Evolutionary conservation across 2,329 filamentous ascomycete genomes (phyloP), one percentile per base, ranked within the genome.

Genomic region (Botrytis elliptica): DNA sequence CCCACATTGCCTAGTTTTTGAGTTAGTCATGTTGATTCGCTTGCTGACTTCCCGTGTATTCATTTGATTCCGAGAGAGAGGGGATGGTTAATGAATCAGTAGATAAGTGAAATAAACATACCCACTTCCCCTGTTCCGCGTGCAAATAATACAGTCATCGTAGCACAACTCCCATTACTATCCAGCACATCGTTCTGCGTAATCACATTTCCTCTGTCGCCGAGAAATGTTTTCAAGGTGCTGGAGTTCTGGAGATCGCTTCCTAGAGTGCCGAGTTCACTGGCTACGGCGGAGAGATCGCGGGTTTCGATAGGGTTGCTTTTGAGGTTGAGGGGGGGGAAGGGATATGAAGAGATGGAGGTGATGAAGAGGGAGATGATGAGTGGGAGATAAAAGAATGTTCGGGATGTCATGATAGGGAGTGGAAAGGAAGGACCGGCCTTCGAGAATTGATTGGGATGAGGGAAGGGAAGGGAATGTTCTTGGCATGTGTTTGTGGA

Each of bases 81-180:
- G 14, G 40, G 40, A 40, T 40, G 8, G 7, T n/a, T 7, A 16
- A 29, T 29, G 7, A n/a, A 55, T 18, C 16, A 8, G n/a, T 33
- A 57, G n/a, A 1, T 3, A 18, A 57, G 6, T 29, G 3, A n/a
- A 55, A 10, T 3, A 7, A n/a, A 55, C 12, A n/a, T 62, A 80
- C 79, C 77, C 59, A 75, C 75, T 72, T 80, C 79, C 36, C 40
- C 67, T 3, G 77, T 79, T 8, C 79, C 79, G 20, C 76, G 75
- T 2, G 79, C 79, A 74, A 79, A 80, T 12, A 80, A 67, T 42
- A 79, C 76, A 52, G 75, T 75, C 78, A 80, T 77, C 33, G 73
- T 72, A 44, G 78, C 75, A 78, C 79, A 80, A 62, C 49, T 77
- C 2, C 69, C 70, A 73, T 77, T 76, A 20, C 57, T 49, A 49